phyloP scores from a whole-genome alignment of 202 grass and related monocot species.

The Setaria viridis region DNA sequence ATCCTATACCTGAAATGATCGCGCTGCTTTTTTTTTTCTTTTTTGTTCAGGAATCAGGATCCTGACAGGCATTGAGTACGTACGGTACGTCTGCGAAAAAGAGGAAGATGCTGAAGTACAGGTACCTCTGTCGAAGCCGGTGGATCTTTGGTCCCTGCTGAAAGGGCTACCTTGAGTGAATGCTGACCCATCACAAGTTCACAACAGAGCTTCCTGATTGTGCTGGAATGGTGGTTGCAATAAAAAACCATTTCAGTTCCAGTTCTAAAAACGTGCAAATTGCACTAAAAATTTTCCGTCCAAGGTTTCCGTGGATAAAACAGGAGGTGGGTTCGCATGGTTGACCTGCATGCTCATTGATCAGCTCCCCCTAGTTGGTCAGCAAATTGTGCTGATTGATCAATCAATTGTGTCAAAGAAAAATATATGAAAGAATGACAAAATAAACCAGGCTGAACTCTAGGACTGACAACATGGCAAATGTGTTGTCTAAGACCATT shows the following conservation, averaged over 20 bases:
- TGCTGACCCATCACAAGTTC: neutral
- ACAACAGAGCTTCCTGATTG: neutral
- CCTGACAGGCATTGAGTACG: neutral
- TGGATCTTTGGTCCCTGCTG: neutral
- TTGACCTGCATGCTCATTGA: conserved; percentile 38
- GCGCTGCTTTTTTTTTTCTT: too few species aligned
- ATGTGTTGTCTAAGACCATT: neutral
- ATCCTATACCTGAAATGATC: neutral
- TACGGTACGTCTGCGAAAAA: neutral
- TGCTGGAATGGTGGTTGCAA: neutral
- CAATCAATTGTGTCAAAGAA: neutral
- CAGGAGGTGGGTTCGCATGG: neutral
- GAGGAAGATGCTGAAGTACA: neutral
- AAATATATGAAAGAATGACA: neutral
- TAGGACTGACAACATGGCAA: neutral
- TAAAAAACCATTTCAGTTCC: neutral
- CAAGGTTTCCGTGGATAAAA: conserved; percentile 5
- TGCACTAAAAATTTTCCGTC: conserved; percentile 1
- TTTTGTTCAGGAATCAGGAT: neutral
- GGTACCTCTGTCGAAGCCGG: neutral
- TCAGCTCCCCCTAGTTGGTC: neutral
- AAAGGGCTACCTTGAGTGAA: neutral
- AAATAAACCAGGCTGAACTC: neutral
- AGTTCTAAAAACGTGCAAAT: conserved; percentile 9
- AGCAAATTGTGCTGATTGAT: conserved; percentile 8